A percentile compares a stretch with the other conserved stretches of the same genome.
Conservation (phyloP, 2,329 filamentous ascomycete genomes). For the Alternaria panax region DNA sequence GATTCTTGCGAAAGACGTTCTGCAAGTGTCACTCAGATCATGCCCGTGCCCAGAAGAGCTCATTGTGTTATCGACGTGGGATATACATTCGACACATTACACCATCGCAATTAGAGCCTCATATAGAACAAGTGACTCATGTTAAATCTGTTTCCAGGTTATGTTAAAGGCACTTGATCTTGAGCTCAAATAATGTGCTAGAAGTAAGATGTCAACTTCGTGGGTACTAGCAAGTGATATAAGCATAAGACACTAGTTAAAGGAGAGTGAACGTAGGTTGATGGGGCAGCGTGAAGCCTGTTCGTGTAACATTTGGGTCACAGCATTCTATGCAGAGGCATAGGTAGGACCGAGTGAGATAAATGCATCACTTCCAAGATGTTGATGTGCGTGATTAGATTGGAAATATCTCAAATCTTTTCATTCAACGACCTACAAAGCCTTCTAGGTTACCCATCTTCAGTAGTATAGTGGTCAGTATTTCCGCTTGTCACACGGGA, state of each 20-base stretch:
- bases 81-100: not conserved
- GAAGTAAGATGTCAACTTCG: not conserved
- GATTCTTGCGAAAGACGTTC: not conserved
- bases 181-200: not conserved
- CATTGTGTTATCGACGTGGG: not conserved
- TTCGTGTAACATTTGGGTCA: too few species aligned
- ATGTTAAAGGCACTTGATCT: not conserved
- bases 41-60: not conserved
- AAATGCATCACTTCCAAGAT: not conserved
- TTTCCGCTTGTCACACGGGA: conserved; percentile 5
- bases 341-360: too few species aligned
- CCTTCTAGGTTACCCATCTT: not conserved
- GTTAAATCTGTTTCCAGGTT: not conserved
- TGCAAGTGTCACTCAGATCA: not conserved
- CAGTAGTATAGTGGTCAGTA: conserved; percentile 7
- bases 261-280: not conserved
- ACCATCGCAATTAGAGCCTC: not conserved
- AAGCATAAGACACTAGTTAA: not conserved
- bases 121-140: not conserved
- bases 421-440: not conserved
- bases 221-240: not conserved
- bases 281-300: not conserved
- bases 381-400: not conserved
- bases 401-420: not conserved
- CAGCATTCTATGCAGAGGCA: too few species aligned